Conservation (phyloP, 768 basidiomycete species). For the Sutorius australiensis region DNA sequence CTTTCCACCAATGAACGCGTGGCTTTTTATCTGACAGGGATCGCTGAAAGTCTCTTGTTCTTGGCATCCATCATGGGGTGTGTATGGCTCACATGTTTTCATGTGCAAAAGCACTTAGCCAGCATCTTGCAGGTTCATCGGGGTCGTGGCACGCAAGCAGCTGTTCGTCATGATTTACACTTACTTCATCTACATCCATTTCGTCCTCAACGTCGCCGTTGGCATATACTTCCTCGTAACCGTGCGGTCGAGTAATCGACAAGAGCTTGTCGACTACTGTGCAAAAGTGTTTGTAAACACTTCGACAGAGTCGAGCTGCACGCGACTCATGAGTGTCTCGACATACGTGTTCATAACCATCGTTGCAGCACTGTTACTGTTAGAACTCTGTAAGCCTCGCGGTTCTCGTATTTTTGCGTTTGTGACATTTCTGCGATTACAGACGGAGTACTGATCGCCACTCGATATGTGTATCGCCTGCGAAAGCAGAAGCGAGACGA, state of each 20-base stretch:
- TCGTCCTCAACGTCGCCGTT: constrained; percentile 51
- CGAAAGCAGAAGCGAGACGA: constrained; percentile 46
- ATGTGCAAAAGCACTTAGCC: not conserved
- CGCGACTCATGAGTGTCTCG: constrained; percentile 38
- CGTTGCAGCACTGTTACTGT: constrained; percentile 41
- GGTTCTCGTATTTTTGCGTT: not conserved
- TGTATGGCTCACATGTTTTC: not conserved
- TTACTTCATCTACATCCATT: constrained; percentile 55
- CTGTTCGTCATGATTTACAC: constrained; percentile 53
- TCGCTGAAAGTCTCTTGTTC: constrained; percentile 53
- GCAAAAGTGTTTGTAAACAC: constrained; percentile 39
- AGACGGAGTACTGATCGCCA: constrained; percentile 51
- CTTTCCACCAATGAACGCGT: constrained; percentile 30
- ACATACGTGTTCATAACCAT: constrained; percentile 46
- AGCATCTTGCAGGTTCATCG: constrained; percentile 46
- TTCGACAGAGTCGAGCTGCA: constrained; percentile 43
- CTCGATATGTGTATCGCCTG: constrained; percentile 52
- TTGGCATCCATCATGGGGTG: constrained; percentile 56
- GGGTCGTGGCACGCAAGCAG: constrained; percentile 61
- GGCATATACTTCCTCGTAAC: constrained; percentile 50
- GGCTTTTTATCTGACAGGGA: constrained; percentile 47
- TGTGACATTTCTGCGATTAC: constrained; percentile 3
- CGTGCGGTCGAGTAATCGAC: constrained; percentile 44
- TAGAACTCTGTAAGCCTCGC: constrained; percentile 53
- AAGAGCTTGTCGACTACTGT: constrained; percentile 44